phyloP scores from a whole-genome alignment of 2,329 filamentous ascomycete species.

The Cryphonectria nitschkei region DNA sequence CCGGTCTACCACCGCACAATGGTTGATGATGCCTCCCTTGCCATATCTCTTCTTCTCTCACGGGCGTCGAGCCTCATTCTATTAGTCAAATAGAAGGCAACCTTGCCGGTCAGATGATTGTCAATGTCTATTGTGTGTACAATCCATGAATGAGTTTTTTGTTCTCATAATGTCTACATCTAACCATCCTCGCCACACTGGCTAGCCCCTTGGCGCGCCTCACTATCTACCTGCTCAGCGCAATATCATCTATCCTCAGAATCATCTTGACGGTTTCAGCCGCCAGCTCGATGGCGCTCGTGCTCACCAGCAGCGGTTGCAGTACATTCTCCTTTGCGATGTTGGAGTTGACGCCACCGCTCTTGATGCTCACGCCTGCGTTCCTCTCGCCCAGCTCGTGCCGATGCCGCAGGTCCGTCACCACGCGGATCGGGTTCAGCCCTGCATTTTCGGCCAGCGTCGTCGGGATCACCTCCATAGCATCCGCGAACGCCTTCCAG shows the following conservation, averaged over 20 bases:
- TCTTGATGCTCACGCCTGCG: constrained; percentile 97
- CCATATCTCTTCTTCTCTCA: background rate
- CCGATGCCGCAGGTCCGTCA: constrained; percentile 90
- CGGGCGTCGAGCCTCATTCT: background rate
- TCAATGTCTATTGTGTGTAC: background rate
- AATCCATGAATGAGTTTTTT: constrained; percentile 8
- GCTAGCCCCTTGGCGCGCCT: background rate
- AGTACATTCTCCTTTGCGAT: constrained; percentile 96
- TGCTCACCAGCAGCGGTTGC: constrained; percentile 94
- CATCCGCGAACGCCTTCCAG: constrained; percentile 98
- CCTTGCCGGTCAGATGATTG: background rate
- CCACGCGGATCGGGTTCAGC: constrained; percentile 97
- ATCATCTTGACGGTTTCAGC: constrained; percentile 99
- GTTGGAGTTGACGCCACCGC: constrained; percentile 93
- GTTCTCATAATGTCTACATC: constrained; percentile 4
- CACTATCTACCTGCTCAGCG: constrained; percentile 57
- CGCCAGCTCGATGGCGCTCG: constrained; percentile 94
- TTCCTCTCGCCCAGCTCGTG: constrained; percentile 96
- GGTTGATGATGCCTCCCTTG: background rate
- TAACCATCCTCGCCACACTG: background rate
- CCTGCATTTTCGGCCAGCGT: constrained; percentile 97
- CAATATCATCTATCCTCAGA: constrained; percentile 69
- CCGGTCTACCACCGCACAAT: background rate
- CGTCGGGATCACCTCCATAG: constrained; percentile 94
- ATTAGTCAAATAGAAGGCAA: background rate